Base-by-base conservation (phyloP, 164 flowering plant species). In the Warburgia ugandensis region DNA sequence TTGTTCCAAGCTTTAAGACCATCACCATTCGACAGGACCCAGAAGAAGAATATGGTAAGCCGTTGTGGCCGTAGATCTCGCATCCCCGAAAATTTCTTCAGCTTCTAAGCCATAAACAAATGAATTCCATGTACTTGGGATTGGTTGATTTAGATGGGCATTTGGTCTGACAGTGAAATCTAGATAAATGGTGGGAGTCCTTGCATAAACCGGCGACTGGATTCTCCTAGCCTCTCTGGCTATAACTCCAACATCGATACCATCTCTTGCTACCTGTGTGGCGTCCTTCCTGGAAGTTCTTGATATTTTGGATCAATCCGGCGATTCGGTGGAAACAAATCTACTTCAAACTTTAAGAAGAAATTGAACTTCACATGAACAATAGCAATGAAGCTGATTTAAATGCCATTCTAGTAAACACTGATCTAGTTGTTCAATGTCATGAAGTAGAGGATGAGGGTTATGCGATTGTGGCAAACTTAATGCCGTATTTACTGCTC, bases 291-390 rank as follows among this genome's bases (percentile, higher is more conserved):
- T 3, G 30, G 54, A 6, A 86, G 45, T 40, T 90, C 95, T 73
- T 86, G 88, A 45, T 90, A 84, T 49, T 63, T 71, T 47, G 95
- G 95, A 31, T 86, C 84, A 47, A 74, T 71, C 97, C 97, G 83
- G 66, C 29, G 22, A 47, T n/a, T n/a, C 19, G 21, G 19, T 22
- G 20, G 21, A 36, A 27, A 25, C 6, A 28, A 26, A 25, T 27
- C 19, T 21, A 13, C 4, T 17, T 19, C 20, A 23, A 13, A 30
- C 21, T 28, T 8, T 13, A 38, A 17, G 3, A 40, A 11, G 35
- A 32, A 14, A 49, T 41, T 14, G 20, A 35, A 2, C 6, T 27
- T 6, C 4, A 17, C 10, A n/a, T 28, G n/a, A n/a, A n/a, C n/a
- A n/a, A n/a, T n/a, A 6, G 6, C 2, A 6, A 16, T 27, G 29